Percentiles rank a stretch among this genome's conserved stretches.
Conservation (phyloP, 495 filamentous ascomycete genomes). For the Penicillium malachiteum region DNA sequence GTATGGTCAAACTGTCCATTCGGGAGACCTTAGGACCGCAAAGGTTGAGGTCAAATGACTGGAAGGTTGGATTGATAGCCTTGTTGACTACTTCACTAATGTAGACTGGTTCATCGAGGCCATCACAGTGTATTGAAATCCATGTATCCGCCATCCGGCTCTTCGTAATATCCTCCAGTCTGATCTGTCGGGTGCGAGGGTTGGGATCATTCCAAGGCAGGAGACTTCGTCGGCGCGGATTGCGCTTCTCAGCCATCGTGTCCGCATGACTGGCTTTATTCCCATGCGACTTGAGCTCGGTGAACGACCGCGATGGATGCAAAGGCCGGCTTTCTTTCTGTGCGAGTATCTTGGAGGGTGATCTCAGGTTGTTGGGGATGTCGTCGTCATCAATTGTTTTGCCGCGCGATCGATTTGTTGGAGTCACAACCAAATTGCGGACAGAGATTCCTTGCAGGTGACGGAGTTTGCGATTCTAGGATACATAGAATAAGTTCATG, state of each 20-base stretch:
- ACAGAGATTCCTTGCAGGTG: slow-evolving; percentile 85
- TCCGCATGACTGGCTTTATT: slow-evolving; percentile 23
- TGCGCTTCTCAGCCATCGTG: slow-evolving; percentile 26
- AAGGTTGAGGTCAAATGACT: slow-evolving; percentile 74
- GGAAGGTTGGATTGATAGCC: slow-evolving; percentile 88
- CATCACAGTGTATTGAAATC: slow-evolving; percentile 77
- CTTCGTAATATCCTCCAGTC: slow-evolving; percentile 69
- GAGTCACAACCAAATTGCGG: slow-evolving; percentile 72
- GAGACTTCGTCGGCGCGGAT: slow-evolving; percentile 63
- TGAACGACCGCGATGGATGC: slow-evolving; percentile 73
- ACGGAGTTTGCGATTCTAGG: slow-evolving; percentile 80
- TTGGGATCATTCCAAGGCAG: slow-evolving; percentile 65
- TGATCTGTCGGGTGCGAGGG: slow-evolving; percentile 68
- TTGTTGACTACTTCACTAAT: slow-evolving; percentile 80
- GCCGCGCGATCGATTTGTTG: slow-evolving; percentile 53
- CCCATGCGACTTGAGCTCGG: slow-evolving; percentile 54
- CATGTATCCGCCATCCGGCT: slow-evolving; percentile 81
- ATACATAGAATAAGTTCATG: neutral
- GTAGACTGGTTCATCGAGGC: slow-evolving; percentile 72
- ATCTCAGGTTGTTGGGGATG: slow-evolving; percentile 64
- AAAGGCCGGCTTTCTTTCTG: slow-evolving; percentile 55
- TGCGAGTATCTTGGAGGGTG: slow-evolving; percentile 66
- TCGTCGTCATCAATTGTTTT: slow-evolving; percentile 85
- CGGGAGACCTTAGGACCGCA: slow-evolving; percentile 67
- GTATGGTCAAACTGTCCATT: slow-evolving; percentile 61